Evolutionary conservation across 345 rosid genomes (phyloP), one percentile per base, ranked within the genome.

Genomic region (Brassica juncea): DNA sequence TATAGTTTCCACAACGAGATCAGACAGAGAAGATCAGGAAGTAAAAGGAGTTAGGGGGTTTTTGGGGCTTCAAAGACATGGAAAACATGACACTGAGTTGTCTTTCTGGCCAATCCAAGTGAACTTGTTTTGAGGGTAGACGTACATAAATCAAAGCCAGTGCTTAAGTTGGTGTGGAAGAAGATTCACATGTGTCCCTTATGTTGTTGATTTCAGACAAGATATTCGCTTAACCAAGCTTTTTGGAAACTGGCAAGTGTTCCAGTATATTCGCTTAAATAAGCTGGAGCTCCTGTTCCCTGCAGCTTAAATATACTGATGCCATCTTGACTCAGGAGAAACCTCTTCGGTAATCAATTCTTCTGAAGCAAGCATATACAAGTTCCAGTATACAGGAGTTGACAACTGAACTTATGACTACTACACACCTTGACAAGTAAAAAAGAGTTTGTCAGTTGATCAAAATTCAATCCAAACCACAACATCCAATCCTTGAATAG

Each of bases 351-450:
- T 14, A 42, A 11, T 47, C 16, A 47, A 14, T 49, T 47, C 54
- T 47, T 47, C 54, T 3, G 54, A 47, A 14, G 55, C 21, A 55
- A 54, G 12, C 37, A 49, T 27, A 42, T 27, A 49, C 14, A 73
- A 30, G n/a, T 52, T 49, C 23, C 8, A 31, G 11, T 32, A n/a
- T 14, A 78, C 55, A 42, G 42, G 42, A 34, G 16, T n/a, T 39
- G 35, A 74, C 89, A 79, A 5, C 58, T 16, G 8, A 12, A 85
- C 5, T 65, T 14, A 6, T 72, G 57, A 49, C 57, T 52, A n/a
- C 82, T 85, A 83, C 0, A 70, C 85, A 30, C 93, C 86, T 64
- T 85, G 80, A 9, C 89, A 85, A 64, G 87, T 82, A 47, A 88
- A 88, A 85, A 27, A 71, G 70, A 31, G 88, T 87, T 6, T n/a